These are phyloP conservation scores for Trichosanthes cucumerina DNA, from an alignment of 306 rosid genomes.

Conservation along the genomic window DNA sequence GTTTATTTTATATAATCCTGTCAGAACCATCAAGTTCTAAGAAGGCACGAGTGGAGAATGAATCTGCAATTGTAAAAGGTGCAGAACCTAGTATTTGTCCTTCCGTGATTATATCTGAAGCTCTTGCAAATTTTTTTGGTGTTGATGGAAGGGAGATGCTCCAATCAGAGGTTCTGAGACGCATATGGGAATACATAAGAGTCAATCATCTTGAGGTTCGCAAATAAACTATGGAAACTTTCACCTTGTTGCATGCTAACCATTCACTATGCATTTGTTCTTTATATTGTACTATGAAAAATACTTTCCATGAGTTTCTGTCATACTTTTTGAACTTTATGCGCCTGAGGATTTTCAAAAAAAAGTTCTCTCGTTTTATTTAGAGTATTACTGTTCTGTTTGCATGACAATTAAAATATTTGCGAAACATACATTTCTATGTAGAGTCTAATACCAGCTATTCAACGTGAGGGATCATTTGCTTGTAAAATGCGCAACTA, in stretches of 20 bases:
- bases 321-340: background rate
- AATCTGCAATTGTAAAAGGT: conserved; percentile 29
- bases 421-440: background rate
- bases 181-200: conserved; percentile 78
- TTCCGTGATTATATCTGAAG: conserved; percentile 58
- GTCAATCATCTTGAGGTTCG: conserved; percentile 62
- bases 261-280: background rate
- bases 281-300: background rate
- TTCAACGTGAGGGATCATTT: background rate
- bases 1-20: conserved; percentile 28
- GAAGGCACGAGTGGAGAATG: conserved; percentile 39
- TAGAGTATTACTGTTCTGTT: background rate
- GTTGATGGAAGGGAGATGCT: conserved; percentile 67
- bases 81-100: conserved; percentile 41
- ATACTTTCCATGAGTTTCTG: background rate
- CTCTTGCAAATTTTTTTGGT: conserved; percentile 71
- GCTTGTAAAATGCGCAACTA: background rate
- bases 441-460: background rate
- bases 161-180: conserved; percentile 63
- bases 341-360: background rate
- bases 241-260: background rate
- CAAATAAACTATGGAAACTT: background rate
- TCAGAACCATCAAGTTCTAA: conserved; percentile 56
- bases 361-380: background rate
- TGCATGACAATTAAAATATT: background rate